phyloP scores from a whole-genome alignment of 305 asterid genomes.

The Withania somnifera region DNA sequence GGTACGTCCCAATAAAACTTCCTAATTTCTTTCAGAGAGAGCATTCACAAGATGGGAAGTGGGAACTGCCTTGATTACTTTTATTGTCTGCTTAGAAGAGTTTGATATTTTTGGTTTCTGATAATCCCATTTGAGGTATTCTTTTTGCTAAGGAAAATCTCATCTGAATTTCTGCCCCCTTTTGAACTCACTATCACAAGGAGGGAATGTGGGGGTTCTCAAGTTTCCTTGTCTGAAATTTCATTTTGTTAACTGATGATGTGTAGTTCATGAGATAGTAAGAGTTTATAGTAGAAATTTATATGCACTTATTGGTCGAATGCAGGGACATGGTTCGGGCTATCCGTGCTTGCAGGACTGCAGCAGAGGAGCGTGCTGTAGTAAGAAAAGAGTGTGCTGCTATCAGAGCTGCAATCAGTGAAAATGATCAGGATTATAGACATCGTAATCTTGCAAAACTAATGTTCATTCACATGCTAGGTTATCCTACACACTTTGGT shows the following conservation, averaged over 20 bases:
- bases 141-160: background rate
- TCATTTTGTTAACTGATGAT: background rate
- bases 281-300: background rate
- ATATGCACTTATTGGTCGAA: conserved; percentile 9
- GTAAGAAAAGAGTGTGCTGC: conserved; percentile 98
- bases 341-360: conserved; percentile 91
- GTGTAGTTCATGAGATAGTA: background rate
- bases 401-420: conserved; percentile 87
- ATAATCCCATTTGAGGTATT: background rate
- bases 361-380: conserved; percentile 96
- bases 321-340: conserved; percentile 98
- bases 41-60: background rate
- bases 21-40: background rate
- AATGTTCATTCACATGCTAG: conserved; percentile 99
- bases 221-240: background rate
- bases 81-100: background rate
- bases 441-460: conserved; percentile 98
- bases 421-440: conserved; percentile 76
- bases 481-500: conserved; percentile 99
- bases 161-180: background rate
- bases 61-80: background rate
- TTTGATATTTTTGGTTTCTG: background rate
- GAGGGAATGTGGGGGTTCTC: background rate
- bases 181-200: background rate
- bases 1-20: background rate